A percentile compares a stretch with the other conserved stretches of the same genome.
Evolutionary conservation across 2,329 filamentous ascomycete species (phyloP).

Genomic region (Septoria petroselini): DNA sequence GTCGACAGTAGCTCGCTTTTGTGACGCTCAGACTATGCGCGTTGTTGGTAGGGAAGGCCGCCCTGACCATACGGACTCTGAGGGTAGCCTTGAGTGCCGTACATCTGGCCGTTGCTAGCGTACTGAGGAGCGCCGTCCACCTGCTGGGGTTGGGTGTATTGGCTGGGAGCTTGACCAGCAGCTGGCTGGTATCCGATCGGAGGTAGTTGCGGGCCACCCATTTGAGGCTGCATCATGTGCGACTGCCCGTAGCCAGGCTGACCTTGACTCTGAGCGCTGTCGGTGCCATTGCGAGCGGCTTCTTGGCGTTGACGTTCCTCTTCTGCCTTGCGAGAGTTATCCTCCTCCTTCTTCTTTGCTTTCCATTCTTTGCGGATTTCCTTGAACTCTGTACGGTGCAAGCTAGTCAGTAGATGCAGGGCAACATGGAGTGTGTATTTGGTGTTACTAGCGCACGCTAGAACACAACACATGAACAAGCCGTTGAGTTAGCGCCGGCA

Average conservation of each 20-base stretch:
- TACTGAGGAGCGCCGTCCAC: slow-evolving; percentile 53
- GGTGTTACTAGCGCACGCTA: slow-evolving; percentile 35
- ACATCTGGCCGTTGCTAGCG: slow-evolving; percentile 42
- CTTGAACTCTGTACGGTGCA: slow-evolving; percentile 74
- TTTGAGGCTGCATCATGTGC: slow-evolving; percentile 47
- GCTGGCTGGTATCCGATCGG: slow-evolving; percentile 53
- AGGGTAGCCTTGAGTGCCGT: slow-evolving; percentile 50
- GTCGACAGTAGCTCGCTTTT: too few relatives aligned
- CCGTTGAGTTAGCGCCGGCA: slow-evolving; percentile 33
- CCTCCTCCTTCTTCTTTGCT: slow-evolving; percentile 98
- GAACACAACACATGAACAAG: slow-evolving; percentile 30
- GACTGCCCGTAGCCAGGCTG: slow-evolving; percentile 45
- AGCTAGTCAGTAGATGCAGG: slow-evolving; percentile 40
- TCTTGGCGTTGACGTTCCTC: slow-evolving; percentile 77
- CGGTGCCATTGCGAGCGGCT: slow-evolving; percentile 54
- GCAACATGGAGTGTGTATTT: slow-evolving; percentile 24
- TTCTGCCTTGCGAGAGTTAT: slow-evolving; percentile 80
- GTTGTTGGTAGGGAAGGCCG: slow-evolving; percentile 48
- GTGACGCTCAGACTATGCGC: slow-evolving; percentile 13
- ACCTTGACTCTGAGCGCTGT: slow-evolving; percentile 50
- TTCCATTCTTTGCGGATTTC: slow-evolving; percentile 99
- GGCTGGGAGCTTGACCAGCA: slow-evolving; percentile 43
- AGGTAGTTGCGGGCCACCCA: slow-evolving; percentile 49
- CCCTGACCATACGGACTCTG: slow-evolving; percentile 50
- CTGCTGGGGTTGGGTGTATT: slow-evolving; percentile 47